Conservation (phyloP, 1,284 basidiomycete genomes). For the Rhodotorula mucilaginosa region DNA sequence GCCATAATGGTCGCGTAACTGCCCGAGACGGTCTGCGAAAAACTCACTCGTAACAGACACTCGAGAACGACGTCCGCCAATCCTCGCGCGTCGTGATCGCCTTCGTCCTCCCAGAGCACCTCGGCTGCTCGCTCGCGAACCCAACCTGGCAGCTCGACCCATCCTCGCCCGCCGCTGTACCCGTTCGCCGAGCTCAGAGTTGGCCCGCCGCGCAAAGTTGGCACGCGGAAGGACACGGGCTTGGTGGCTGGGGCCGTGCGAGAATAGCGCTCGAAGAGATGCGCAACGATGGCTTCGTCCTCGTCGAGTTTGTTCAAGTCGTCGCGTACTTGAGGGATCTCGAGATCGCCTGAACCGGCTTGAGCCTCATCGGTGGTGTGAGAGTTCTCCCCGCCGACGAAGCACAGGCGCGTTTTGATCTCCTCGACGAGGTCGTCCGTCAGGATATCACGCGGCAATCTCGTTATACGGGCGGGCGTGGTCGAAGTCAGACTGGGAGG, state of each 20-base stretch:
- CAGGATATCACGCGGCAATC: constrained; percentile 70
- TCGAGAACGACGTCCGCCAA: constrained; percentile 76
- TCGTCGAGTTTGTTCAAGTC: neutral
- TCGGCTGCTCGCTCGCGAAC: constrained; percentile 86
- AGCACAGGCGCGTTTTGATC: constrained; percentile 75
- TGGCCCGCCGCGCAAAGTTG: constrained; percentile 4
- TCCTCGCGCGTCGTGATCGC: constrained; percentile 72
- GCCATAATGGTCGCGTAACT: too few relatives aligned
- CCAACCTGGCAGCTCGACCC: constrained; percentile 88
- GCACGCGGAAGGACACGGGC: constrained; percentile 31
- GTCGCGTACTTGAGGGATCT: neutral
- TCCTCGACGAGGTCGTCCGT: constrained; percentile 73
- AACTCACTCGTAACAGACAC: constrained; percentile 67
- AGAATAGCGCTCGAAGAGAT: constrained; percentile 26
- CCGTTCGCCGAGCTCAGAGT: constrained; percentile 7
- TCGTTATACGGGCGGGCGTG: constrained; percentile 55
- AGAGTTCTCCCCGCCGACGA: constrained; percentile 54
- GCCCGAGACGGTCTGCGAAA: too few relatives aligned
- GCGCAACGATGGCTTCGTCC: constrained; percentile 23
- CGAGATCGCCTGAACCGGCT: neutral
- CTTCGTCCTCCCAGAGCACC: constrained; percentile 74
- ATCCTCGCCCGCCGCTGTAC: constrained; percentile 53
- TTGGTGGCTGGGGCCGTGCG: constrained; percentile 22
- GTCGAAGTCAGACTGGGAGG: constrained; percentile 52
- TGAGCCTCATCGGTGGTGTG: neutral